These are phyloP conservation scores for Meripilus lineatus DNA, from an alignment of 1,284 basidiomycete species.

Conservation along the genomic window DNA sequence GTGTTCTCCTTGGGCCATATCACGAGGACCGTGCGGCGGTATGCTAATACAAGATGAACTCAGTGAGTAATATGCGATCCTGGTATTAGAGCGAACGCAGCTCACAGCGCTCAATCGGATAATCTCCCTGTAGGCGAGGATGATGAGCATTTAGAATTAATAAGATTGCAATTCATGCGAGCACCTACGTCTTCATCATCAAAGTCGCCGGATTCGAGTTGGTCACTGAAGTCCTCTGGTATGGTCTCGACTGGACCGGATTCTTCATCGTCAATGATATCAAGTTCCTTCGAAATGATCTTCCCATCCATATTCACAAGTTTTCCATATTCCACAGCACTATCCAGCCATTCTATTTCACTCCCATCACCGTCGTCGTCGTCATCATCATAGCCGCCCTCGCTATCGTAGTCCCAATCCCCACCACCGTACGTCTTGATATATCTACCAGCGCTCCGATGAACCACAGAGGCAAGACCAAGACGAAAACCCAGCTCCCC, in stretches of 20 bases:
- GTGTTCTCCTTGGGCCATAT: slow-evolving; percentile 32
- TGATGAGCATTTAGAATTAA: slow-evolving; percentile 15
- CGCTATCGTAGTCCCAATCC: slow-evolving; percentile 6
- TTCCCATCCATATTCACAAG: slow-evolving; percentile 34
- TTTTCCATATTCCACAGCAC: slow-evolving; percentile 21
- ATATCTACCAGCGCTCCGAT: slow-evolving; percentile 27
- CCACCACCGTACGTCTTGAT: slow-evolving; percentile 13
- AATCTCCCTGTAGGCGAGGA: slow-evolving; percentile 12
- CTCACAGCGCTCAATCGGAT: slow-evolving; percentile 15
- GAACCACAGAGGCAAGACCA: slow-evolving; percentile 20
- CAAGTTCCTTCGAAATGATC: slow-evolving; percentile 17
- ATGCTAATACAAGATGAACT: slow-evolving; percentile 25
- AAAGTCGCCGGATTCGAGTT: slow-evolving; percentile 28
- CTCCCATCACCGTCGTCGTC: slow-evolving; percentile 19
- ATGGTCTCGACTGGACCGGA: no score
- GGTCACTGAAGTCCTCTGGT: slow-evolving; percentile 22
- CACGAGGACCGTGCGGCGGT: slow-evolving; percentile 37
- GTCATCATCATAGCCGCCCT: slow-evolving; percentile 21
- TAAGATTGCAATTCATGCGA: slow-evolving; percentile 39
- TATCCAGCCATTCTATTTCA: slow-evolving; percentile 28
- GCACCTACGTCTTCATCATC: slow-evolving; percentile 38
- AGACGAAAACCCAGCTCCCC: slow-evolving; percentile 14
- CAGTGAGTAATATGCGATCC: no score
- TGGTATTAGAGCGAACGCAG: no score
- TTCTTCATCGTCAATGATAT: slow-evolving; percentile 22